Base-by-base conservation (phyloP, 2,329 filamentous ascomycete species). In the Aspergillus fumigatus region DNA sequence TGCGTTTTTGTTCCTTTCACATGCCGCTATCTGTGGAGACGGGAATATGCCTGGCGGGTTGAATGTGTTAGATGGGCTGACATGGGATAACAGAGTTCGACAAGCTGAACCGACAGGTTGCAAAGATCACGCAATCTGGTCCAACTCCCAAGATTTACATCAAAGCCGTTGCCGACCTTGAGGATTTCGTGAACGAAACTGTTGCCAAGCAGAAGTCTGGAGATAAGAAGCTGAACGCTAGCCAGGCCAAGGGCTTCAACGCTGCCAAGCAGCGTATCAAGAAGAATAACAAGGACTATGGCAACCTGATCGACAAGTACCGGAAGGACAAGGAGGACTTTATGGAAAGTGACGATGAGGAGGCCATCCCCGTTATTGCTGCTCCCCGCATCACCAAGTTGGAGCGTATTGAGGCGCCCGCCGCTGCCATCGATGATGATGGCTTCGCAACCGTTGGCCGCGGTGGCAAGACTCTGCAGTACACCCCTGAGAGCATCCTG, bases 191-290 rank as follows among this genome's bases (percentile, higher is more conserved):
- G 83, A 92, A 92, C 73, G 95, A 99, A 81, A 88, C 92, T 25
- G 84, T 96, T 63, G 86, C 92, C 68, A 97, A 97, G 84, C 90
- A 96, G 74, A 99, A 99, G 82, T 89, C 95, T 65, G 89, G 90
- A 2, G 86, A 88, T 62, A 97, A 97, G 86, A 97, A 97, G 84
- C 96, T 97, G 92, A 99, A 96, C 79, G 92, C 92, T 60, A 94
- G 88, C 71, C 95, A 93, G 73, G 89, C 92, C 64, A 90, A 92
- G 78, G 92, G 92, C 70, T 84, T 99, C 70, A 99, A 97, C 75
- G 91, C 92, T 61, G 90, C 97, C 71, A 96, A 97, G 80, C 94
- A 99, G 77, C 92, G 92, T 79, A 91, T 99, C 81, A 92, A 93
- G 85, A 97, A 97, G 85, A 93, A 93, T 79, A 96, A 93, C 83